phyloP scores from a whole-genome alignment of 805 yeast genomes.

The Saccharomycopsis fermentans region DNA sequence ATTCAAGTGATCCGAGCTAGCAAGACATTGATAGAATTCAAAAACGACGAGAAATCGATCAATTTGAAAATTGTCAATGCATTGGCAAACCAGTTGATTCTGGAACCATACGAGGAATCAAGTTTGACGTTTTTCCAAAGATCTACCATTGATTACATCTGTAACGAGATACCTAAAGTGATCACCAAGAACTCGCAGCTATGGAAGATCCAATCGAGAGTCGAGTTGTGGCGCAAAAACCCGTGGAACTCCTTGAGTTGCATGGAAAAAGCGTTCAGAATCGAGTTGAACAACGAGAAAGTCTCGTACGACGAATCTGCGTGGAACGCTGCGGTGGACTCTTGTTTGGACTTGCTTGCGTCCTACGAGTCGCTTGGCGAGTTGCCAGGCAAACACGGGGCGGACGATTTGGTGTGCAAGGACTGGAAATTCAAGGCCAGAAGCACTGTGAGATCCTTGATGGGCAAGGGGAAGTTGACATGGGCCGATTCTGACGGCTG shows the following conservation, averaged over 20 bases:
- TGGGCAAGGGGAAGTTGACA: conserved; percentile 65
- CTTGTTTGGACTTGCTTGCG: conserved; percentile 68
- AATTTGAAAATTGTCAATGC: conserved; percentile 71
- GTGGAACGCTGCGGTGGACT: conserved; percentile 75
- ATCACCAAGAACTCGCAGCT: conserved; percentile 48
- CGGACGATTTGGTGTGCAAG: conserved; percentile 76
- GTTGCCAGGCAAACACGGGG: conserved; percentile 64
- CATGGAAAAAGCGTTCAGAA: conserved; percentile 79
- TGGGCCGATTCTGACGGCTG: conserved; percentile 82
- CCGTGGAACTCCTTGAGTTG: conserved; percentile 87
- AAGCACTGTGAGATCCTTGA: conserved; percentile 57
- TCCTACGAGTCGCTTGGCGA: conserved; percentile 88
- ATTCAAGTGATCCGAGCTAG: conserved; percentile 73
- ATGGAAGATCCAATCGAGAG: conserved; percentile 79
- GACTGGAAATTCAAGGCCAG: conserved; percentile 87
- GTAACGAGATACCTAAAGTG: conserved; percentile 55
- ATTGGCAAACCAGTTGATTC: conserved; percentile 53
- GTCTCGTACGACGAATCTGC: conserved; percentile 46
- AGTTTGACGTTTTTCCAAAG: conserved; percentile 53
- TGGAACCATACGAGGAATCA: conserved; percentile 33
- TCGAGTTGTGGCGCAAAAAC: conserved; percentile 73
- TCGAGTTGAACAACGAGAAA: conserved; percentile 54
- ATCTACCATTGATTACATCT: conserved; percentile 61
- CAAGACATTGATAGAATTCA: conserved; percentile 48
- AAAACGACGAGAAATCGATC: conserved; percentile 51